A percentile compares a stretch with the other conserved stretches of the same genome.
These are phyloP conservation scores for Alternaria incomplexa DNA, from an alignment of 2,329 filamentous ascomycete genomes.

Conservation along the genomic window DNA sequence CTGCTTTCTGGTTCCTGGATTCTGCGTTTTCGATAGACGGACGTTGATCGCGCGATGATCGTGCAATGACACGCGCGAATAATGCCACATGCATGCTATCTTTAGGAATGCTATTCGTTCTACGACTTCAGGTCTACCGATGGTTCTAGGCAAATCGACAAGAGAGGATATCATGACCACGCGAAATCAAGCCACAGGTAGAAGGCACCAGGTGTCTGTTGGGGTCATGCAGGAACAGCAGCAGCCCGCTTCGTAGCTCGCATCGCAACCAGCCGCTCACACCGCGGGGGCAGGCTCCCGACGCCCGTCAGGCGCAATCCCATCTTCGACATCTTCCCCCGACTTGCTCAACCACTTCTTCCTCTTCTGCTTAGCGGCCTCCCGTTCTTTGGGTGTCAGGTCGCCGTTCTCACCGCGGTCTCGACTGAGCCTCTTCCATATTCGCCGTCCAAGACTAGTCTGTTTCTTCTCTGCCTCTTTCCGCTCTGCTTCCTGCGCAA, in stretches of 20 bases:
- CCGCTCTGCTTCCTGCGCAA: slow-evolving; percentile 50
- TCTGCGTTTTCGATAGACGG: slow-evolving; percentile 2
- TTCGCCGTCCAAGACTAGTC: slow-evolving; percentile 37
- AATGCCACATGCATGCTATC: background rate
- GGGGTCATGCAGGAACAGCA: slow-evolving; percentile 19
- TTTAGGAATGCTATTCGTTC: background rate
- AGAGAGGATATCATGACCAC: slow-evolving; percentile 7
- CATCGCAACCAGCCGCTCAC: slow-evolving; percentile 3
- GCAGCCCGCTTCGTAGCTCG: background rate
- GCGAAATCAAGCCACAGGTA: background rate
- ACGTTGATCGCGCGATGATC: slow-evolving; percentile 12
- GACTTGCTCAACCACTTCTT: slow-evolving; percentile 38
- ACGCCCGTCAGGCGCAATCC: slow-evolving; percentile 42
- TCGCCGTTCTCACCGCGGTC: slow-evolving; percentile 23
- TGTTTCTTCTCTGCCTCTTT: slow-evolving; percentile 53
- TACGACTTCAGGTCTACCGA: background rate
- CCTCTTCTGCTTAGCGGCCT: slow-evolving; percentile 30
- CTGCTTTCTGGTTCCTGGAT: slow-evolving; percentile 22
- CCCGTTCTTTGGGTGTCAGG: slow-evolving; percentile 21
- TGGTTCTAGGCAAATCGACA: background rate
- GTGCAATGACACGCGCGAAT: slow-evolving; percentile 7
- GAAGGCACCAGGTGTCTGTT: too few species aligned
- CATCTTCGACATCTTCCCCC: slow-evolving; percentile 46
- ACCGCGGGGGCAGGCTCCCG: slow-evolving; percentile 17
- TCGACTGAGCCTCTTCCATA: slow-evolving; percentile 38